A percentile compares a stretch with the other conserved stretches of the same genome.
Evolutionary conservation across 305 asterid genomes (phyloP).

Genomic region (Euphrasia arctica): DNA sequence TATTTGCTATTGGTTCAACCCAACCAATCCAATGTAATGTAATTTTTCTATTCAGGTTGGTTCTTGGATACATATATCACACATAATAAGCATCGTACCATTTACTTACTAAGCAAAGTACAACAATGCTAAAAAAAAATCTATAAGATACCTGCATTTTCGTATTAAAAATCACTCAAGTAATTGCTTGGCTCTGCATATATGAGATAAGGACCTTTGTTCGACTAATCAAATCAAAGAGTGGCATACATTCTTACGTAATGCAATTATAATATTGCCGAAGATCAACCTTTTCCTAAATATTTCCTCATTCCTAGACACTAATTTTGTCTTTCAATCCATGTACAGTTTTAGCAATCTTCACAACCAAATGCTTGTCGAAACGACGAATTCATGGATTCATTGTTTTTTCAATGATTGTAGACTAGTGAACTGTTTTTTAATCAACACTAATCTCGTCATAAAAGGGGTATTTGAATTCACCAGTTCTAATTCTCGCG

Average conservation of each 20-base stretch:
- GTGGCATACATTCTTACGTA: neutral
- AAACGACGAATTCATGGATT: neutral
- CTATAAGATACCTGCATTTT: neutral
- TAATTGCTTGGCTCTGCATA: neutral
- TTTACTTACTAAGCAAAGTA: neutral
- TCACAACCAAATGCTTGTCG: slow-evolving; percentile 7
- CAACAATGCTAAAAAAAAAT: neutral
- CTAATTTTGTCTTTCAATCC: neutral
- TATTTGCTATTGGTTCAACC: neutral
- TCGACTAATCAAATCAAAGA: neutral
- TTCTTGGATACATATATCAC: neutral
- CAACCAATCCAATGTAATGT: neutral
- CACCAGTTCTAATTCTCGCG: neutral
- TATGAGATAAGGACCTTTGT: neutral
- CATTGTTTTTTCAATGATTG: slow-evolving; percentile 1
- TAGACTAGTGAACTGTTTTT: slow-evolving; percentile 4
- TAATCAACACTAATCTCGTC: neutral
- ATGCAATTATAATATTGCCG: neutral
- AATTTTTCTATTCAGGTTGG: slow-evolving; percentile 4
- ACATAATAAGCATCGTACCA: neutral
- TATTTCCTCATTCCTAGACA: neutral
- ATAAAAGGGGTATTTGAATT: neutral
- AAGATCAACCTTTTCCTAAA: slow-evolving; percentile 15
- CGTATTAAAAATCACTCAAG: neutral
- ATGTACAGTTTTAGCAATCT: slow-evolving; percentile 3